Percentiles rank a stretch among this genome's conserved stretches.
phyloP scores from a whole-genome alignment of 2,329 filamentous ascomycete genomes.

The Aureobasidium melanogenum region DNA sequence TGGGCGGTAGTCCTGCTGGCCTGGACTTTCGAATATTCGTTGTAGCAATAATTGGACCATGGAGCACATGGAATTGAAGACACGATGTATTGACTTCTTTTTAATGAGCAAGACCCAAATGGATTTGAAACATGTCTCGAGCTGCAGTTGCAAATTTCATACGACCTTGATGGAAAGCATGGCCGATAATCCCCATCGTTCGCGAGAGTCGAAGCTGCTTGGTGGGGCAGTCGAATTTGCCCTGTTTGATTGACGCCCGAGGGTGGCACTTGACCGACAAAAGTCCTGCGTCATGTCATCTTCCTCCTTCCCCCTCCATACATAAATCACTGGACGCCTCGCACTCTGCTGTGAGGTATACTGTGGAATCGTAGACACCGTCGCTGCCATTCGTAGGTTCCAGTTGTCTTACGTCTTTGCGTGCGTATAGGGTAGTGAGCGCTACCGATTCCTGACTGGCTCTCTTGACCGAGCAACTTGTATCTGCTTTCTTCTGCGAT shows the following conservation, averaged over 20 bases:
- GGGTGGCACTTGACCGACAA: not conserved
- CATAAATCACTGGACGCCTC: not conserved
- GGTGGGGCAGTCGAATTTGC: not conserved
- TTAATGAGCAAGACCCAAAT: not conserved
- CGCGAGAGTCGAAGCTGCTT: not conserved
- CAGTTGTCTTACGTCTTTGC: constrained; percentile 2
- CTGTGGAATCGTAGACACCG: constrained; percentile 7
- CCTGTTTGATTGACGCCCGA: constrained; percentile 4
- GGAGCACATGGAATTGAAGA: not conserved
- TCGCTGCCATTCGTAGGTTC: constrained; percentile 10
- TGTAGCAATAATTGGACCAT: not conserved
- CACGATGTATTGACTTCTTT: not conserved
- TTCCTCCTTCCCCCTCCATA: not conserved
- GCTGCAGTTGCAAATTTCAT: not conserved
- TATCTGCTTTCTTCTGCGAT: not conserved
- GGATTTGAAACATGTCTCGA: not conserved
- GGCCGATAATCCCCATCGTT: not conserved
- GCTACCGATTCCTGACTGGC: not conserved
- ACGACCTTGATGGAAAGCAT: not conserved
- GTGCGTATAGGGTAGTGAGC: constrained; percentile 9
- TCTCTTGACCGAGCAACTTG: not conserved
- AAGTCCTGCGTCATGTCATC: not conserved
- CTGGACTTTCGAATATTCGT: constrained; percentile 10
- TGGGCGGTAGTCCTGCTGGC: constrained; percentile 17
- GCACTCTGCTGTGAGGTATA: not conserved